phyloP scores from a whole-genome alignment of 1,139 yeast species.

The Yamadazyma oceani region DNA sequence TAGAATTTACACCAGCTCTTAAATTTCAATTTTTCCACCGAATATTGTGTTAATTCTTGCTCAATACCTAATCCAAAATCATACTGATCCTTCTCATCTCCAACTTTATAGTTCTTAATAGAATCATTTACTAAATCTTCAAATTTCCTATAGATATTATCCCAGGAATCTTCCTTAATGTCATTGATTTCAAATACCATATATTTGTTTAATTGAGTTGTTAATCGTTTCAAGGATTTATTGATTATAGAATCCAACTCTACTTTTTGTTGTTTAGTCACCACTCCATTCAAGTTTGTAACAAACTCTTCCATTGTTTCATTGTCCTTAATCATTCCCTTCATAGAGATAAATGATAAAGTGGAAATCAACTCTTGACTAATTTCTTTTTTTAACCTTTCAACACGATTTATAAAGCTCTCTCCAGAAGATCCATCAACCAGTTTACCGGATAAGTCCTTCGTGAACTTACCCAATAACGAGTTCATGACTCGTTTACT shows the following conservation, averaged over 20 bases:
- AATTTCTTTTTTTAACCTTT: constrained; percentile 9
- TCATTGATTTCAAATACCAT: constrained; percentile 38
- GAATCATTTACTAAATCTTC: constrained; percentile 32
- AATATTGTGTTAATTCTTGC: constrained; percentile 38
- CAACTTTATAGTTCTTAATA: constrained; percentile 19
- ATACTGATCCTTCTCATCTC: constrained; percentile 24
- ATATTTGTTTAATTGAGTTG: constrained; percentile 37
- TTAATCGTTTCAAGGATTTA: constrained; percentile 41
- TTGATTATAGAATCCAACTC: constrained; percentile 44
- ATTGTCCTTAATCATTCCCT: constrained; percentile 12
- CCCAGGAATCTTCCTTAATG: constrained; percentile 63
- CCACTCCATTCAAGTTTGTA: constrained; percentile 22
- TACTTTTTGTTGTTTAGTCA: constrained; percentile 40
- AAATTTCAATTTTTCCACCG: constrained; percentile 45
- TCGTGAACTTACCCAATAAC: constrained; percentile 19
- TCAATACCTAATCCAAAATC: constrained; percentile 70
- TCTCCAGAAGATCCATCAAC: constrained; percentile 14
- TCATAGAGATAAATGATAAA: constrained; percentile 13
- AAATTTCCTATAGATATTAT: constrained; percentile 51
- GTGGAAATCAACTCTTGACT: constrained; percentile 7
- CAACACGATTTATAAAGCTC: constrained; percentile 20
- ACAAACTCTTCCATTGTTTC: constrained; percentile 19
- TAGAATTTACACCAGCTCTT: constrained; percentile 69
- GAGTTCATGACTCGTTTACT: constrained; percentile 21
- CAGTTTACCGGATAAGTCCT: constrained; percentile 19